phyloP scores from a whole-genome alignment of 1,284 basidiomycete species.

The Puccinia triticina region DNA sequence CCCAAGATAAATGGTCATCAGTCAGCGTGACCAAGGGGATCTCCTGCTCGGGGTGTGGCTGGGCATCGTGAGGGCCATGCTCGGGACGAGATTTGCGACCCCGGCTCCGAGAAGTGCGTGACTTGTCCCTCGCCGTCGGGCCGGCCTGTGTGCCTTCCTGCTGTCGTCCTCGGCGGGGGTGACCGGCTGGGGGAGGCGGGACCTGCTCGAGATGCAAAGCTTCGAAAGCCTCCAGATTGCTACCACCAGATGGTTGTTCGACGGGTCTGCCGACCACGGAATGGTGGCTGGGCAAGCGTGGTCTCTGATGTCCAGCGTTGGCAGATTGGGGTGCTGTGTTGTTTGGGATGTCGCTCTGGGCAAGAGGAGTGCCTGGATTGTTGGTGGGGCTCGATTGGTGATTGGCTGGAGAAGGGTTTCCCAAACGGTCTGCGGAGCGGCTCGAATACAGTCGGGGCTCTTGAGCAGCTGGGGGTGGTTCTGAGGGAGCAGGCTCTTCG shows the following conservation, averaged over 20 bases:
- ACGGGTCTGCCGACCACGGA: not conserved
- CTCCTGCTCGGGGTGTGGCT: not conserved
- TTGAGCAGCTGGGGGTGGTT: not conserved
- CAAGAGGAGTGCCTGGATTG: not conserved
- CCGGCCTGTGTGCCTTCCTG: not conserved
- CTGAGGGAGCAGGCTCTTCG: not conserved
- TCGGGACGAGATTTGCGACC: conserved; percentile 11
- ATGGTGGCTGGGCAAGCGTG: not conserved
- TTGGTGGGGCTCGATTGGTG: not conserved
- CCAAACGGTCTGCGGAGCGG: not conserved
- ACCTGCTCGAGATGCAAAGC: not conserved
- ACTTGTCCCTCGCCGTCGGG: not conserved
- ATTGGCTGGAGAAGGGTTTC: not conserved
- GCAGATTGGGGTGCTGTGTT: not conserved
- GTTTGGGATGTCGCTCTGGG: not conserved
- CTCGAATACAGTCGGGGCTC: not conserved
- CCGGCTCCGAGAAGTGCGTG: not conserved
- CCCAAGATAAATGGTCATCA: conserved; percentile 34
- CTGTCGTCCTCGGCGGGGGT: not conserved
- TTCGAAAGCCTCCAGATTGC: not conserved
- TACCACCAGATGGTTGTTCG: not conserved
- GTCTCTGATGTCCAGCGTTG: not conserved
- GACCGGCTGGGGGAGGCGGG: not conserved
- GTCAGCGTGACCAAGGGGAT: conserved; percentile 36
- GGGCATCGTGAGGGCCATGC: not conserved